Evolutionary conservation across 805 yeast species (phyloP).

Genomic region (Metschnikowia drakensbergensis): DNA sequence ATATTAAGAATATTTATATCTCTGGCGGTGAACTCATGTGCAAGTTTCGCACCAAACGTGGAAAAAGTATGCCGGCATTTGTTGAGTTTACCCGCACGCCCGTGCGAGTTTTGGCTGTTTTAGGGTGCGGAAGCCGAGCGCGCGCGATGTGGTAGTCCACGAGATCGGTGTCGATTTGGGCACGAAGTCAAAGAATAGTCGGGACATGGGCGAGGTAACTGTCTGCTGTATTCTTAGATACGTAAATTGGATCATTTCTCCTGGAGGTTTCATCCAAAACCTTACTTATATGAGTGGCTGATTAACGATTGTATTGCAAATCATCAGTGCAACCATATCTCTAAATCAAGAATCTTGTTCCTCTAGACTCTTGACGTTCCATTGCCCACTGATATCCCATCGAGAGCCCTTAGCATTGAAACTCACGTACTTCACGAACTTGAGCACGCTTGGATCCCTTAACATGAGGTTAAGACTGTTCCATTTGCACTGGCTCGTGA

Average conservation of each 20-base stretch:
- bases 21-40: constrained; percentile 1
- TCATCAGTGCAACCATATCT: no score
- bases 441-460: constrained; percentile 81
- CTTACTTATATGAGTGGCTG: no score
- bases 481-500: constrained; percentile 80
- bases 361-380: constrained; percentile 60
- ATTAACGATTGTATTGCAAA: no score
- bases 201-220: no score
- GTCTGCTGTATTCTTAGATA: no score
- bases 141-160: background rate
- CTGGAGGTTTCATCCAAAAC: no score
- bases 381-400: constrained; percentile 83
- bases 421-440: constrained; percentile 90
- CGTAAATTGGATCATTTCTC: no score
- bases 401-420: constrained; percentile 83
- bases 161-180: background rate
- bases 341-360: constrained; percentile 32
- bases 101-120: constrained; percentile 1
- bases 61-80: background rate
- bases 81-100: background rate
- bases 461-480: constrained; percentile 72
- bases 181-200: no score
- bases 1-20: constrained; percentile 1
- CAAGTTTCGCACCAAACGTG: constrained; percentile 2
- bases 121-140: background rate